These are phyloP conservation scores for Exophiala calicioides DNA, from an alignment of 2,329 filamentous ascomycete species.

Conservation along the genomic window DNA sequence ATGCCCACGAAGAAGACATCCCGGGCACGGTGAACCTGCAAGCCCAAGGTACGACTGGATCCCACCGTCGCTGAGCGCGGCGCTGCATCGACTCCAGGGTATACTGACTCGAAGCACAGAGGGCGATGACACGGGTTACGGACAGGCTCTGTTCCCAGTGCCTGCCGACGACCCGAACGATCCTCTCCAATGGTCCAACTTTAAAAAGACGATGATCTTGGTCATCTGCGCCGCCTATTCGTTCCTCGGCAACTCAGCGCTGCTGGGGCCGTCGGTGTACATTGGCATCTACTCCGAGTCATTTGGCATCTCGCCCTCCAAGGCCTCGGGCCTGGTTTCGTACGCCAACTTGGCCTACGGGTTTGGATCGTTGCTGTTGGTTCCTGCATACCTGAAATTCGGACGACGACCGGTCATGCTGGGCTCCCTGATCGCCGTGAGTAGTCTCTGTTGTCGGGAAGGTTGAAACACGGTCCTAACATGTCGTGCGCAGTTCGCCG, in stretches of 20 bases:
- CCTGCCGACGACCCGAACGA: constrained; percentile 64
- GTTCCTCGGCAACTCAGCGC: constrained; percentile 59
- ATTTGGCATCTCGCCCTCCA: constrained; percentile 54
- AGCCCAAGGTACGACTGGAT: constrained; percentile 40
- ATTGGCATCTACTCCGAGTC: constrained; percentile 56
- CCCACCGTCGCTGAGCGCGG: background rate
- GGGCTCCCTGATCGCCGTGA: constrained; percentile 42
- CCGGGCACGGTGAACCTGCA: constrained; percentile 59
- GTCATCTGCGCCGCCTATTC: constrained; percentile 58
- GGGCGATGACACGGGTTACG: constrained; percentile 61
- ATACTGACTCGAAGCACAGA: constrained; percentile 39
- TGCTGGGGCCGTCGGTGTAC: constrained; percentile 61
- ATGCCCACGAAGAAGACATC: constrained; percentile 58
- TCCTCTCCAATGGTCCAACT: constrained; percentile 57
- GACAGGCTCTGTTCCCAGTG: constrained; percentile 62
- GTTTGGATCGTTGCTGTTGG: constrained; percentile 58
- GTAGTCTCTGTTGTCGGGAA: constrained; percentile 11
- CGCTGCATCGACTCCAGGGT: no score
- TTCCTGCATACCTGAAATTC: constrained; percentile 59
- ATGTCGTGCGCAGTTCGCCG: constrained; percentile 37
- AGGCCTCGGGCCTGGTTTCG: constrained; percentile 58
- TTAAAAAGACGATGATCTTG: constrained; percentile 60
- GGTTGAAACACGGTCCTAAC: background rate
- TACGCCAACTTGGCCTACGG: constrained; percentile 64
- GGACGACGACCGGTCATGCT: constrained; percentile 48